Conservation (phyloP, 176 grass and related monocot species). For the Tillandsia leiboldiana region DNA sequence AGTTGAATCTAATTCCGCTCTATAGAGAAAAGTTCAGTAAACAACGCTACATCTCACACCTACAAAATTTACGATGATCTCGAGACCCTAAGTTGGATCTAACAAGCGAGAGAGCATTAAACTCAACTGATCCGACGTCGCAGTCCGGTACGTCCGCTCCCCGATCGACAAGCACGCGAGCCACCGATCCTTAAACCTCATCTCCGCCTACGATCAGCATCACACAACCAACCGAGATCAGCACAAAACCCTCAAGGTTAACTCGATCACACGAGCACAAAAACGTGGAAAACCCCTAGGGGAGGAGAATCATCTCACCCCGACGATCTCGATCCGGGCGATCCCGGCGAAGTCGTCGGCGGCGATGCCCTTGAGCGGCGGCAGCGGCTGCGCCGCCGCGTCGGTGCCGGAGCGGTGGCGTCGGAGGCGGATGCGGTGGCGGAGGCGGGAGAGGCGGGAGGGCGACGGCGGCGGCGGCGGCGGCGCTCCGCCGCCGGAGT, state of each 20-base stretch:
- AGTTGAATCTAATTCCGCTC: no score
- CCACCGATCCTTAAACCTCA: slow-evolving; percentile 94
- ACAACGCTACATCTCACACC: no score
- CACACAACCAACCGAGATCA: slow-evolving; percentile 11
- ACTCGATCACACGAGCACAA: background rate
- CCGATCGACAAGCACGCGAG: slow-evolving; percentile 87
- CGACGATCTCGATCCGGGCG: slow-evolving; percentile 61
- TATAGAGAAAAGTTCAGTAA: no score
- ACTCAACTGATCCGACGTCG: slow-evolving; percentile 66
- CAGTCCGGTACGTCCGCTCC: slow-evolving; percentile 84
- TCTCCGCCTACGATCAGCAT: slow-evolving; percentile 48
- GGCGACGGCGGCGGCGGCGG: slow-evolving; percentile 18
- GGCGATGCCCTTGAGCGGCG: slow-evolving; percentile 15
- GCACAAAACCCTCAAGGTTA: background rate
- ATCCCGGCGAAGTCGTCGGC: slow-evolving; percentile 78
- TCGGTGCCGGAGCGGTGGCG: slow-evolving; percentile 24
- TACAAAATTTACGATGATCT: background rate
- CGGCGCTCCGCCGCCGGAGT: slow-evolving; percentile 6
- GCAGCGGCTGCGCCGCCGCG: background rate
- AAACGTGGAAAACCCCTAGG: background rate
- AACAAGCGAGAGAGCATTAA: background rate
- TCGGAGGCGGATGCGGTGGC: slow-evolving; percentile 54
- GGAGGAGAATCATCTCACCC: slow-evolving; percentile 20
- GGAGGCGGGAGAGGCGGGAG: slow-evolving; percentile 66
- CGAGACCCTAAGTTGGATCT: background rate